Evolutionary conservation across 495 filamentous ascomycete species (phyloP), one percentile per base, ranked within the genome.

Genomic region (Chaetomidium leptoderma): DNA sequence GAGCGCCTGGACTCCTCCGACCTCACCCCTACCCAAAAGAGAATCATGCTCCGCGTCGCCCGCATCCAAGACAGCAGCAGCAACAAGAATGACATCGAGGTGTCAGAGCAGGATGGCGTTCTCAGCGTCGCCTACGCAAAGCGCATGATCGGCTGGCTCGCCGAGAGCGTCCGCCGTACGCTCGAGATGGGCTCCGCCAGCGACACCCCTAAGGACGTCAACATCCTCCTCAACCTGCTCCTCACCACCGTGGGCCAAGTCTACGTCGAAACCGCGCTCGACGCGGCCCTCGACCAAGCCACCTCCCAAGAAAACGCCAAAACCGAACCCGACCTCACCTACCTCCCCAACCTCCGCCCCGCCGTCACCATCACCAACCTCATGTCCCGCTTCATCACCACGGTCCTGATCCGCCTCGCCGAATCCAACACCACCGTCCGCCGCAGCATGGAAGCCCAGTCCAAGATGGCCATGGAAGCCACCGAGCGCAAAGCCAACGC

Each of bases 71-170:
- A 79, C 21, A 76, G 73, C 44, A 78, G 72, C 44, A 74, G 70
- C 55, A 78, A 79, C 67, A 81, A 81, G 66, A 83, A 82, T 51
- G 91, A 96, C 36, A 90, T 96, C 63, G 91, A 92, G 68, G 86
- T 97, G 30, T 85, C 86, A 0, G 93, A 97, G 57, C 83, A 89
- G 63, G 91, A 99, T 61, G 95, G 95, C 30, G 74, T 84, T 55
- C 79, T 96, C 5, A 91, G 83, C 58, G 81, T 96, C 14, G 78
- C 85, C n/a, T 88, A 85, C 66, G 86, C 91, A 23, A 97, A 97
- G 72, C 82, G 93, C 47, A 97, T 99, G 91, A 80, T 99, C 32
- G 95, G 88, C 64, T 99, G 95, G 95, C 78, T 99, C 27, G 93
- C 95, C 29, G 95, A 99, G 74, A 91, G 87, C 53, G 92, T 99